These are phyloP conservation scores for Stagonosporopsis chrysanthemi DNA, from an alignment of 2,329 filamentous ascomycete genomes.

Conservation along the genomic window DNA sequence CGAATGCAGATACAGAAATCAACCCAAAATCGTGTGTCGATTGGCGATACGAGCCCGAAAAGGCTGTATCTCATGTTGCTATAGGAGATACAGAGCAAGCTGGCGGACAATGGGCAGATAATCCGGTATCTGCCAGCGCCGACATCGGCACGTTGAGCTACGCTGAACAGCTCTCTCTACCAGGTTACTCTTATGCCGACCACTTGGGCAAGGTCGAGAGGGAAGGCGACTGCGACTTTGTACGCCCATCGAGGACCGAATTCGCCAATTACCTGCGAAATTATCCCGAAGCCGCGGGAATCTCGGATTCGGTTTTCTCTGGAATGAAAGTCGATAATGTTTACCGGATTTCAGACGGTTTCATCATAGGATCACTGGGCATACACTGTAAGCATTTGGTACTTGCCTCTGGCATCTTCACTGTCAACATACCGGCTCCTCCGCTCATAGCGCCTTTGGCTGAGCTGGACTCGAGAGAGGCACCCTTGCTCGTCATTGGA, in stretches of 20 bases:
- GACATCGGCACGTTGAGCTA: conserved; percentile 68
- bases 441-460: conserved; percentile 58
- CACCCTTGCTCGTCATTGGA: conserved; percentile 64
- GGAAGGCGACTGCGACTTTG: conserved; percentile 55
- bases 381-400: conserved; percentile 65
- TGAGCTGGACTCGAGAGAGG: conserved; percentile 27
- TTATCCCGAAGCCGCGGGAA: conserved; percentile 63
- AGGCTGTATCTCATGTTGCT: conserved; percentile 61
- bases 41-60: conserved; percentile 61
- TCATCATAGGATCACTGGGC: conserved; percentile 59
- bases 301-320: conserved; percentile 57
- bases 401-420: conserved; percentile 67
- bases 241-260: conserved; percentile 62
- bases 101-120: conserved; percentile 68
- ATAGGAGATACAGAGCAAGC: conserved; percentile 60
- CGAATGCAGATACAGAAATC: conserved; percentile 65
- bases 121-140: conserved; percentile 60
- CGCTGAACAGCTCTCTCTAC: conserved; percentile 67
- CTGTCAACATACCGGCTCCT: conserved; percentile 60
- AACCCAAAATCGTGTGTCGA: conserved; percentile 60
- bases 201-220: conserved; percentile 57
- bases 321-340: conserved; percentile 54
- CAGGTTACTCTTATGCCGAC: conserved; percentile 64
- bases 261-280: conserved; percentile 63
- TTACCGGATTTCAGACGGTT: conserved; percentile 55